A percentile compares a stretch with the other conserved stretches of the same genome.
Conservation (phyloP, 1,284 basidiomycete species). For the Ganoderma lucidum region DNA sequence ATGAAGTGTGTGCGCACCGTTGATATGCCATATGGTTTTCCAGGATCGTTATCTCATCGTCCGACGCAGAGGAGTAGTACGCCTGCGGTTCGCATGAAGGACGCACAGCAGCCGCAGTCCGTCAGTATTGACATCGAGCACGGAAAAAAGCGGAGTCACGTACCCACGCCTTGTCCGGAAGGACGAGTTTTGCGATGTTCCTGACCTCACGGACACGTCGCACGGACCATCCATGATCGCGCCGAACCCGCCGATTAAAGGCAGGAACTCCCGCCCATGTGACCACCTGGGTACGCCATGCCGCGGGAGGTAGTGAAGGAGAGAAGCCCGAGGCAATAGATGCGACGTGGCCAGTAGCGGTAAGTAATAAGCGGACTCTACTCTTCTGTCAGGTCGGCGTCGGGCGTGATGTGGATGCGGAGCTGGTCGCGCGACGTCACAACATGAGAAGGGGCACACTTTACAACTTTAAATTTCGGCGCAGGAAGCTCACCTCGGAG, state of each 20-base stretch:
- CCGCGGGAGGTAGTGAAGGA: too few species aligned
- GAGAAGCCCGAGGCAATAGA: too few species aligned
- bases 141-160: slow-evolving; percentile 7
- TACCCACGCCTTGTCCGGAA: slow-evolving; percentile 56
- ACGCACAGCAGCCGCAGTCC: neutral
- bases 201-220: too few species aligned
- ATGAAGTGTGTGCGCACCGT: slow-evolving; percentile 42
- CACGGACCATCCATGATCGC: too few species aligned
- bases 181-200: slow-evolving; percentile 60
- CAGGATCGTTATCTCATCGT: slow-evolving; percentile 73
- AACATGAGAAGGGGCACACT: neutral
- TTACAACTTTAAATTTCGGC: too few species aligned
- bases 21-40: slow-evolving; percentile 77
- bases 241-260: too few species aligned
- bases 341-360: too few species aligned
- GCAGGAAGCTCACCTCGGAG: neutral
- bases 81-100: slow-evolving; percentile 54
- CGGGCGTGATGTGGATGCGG: slow-evolving; percentile 25
- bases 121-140: neutral
- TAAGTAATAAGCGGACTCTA: too few species aligned
- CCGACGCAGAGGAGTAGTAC: slow-evolving; percentile 70
- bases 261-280: too few species aligned
- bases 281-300: too few species aligned
- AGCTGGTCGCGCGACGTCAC: neutral
- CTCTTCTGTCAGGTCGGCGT: slow-evolving; percentile 35